These are phyloP conservation scores for Graphiopsis chlorocephala DNA, from an alignment of 2,329 filamentous ascomycete genomes.

Conservation along the genomic window DNA sequence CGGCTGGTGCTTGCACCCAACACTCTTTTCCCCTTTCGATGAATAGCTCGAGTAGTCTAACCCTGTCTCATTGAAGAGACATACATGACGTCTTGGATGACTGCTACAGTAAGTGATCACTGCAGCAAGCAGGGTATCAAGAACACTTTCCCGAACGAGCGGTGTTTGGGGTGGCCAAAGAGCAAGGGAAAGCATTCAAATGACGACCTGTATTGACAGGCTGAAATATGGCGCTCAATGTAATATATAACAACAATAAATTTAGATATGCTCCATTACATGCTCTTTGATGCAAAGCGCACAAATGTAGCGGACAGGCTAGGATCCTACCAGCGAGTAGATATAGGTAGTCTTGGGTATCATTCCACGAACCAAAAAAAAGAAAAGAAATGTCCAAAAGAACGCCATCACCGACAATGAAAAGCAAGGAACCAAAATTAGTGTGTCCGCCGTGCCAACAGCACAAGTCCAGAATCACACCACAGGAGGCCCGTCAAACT, in stretches of 20 bases:
- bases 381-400: neutral
- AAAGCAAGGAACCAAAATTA: neutral
- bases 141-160: neutral
- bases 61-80: too few species aligned
- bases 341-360: neutral
- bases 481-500: conserved; percentile 47
- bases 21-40: neutral
- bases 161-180: neutral
- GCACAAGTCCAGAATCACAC: conserved; percentile 15
- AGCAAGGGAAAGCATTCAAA: neutral
- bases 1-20: neutral
- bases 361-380: conserved; percentile 4
- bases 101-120: neutral
- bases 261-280: neutral
- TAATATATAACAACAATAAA: neutral
- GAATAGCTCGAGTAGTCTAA: neutral
- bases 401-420: neutral
- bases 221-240: neutral
- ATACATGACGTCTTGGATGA: neutral
- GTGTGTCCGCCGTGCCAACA: neutral
- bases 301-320: neutral
- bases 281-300: neutral
- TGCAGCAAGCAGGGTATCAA: neutral
- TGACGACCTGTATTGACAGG: neutral
- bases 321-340: neutral